phyloP scores from a whole-genome alignment of 2,329 filamentous ascomycete species.

The Colletotrichum sp. region DNA sequence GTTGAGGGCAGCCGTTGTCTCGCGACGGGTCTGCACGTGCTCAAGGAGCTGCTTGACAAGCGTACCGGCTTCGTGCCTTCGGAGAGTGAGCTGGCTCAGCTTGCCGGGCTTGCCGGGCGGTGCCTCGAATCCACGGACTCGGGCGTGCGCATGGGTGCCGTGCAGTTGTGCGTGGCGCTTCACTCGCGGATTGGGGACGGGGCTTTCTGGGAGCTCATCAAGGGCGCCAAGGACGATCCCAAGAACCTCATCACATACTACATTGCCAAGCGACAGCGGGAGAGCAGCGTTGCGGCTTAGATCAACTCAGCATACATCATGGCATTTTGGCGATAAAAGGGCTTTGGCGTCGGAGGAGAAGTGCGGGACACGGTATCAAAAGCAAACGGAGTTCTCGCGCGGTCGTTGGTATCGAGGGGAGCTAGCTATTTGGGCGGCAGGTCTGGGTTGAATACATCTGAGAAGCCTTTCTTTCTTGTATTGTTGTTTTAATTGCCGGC shows the following conservation, averaged over 20 bases:
- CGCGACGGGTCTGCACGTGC: conserved; percentile 68
- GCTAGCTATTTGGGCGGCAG: background rate
- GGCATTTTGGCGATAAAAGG: background rate
- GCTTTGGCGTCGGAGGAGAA: background rate
- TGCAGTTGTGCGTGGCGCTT: conserved; percentile 77
- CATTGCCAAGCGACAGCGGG: conserved; percentile 72
- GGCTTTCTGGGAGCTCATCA: conserved; percentile 72
- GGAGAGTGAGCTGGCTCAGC: conserved; percentile 54
- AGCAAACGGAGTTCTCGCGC: conserved; percentile 8
- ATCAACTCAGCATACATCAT: background rate
- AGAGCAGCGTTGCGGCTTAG: conserved; percentile 33
- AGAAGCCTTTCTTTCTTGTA: conserved; percentile 12
- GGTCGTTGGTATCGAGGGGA: background rate
- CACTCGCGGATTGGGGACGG: conserved; percentile 66
- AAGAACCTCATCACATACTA: conserved; percentile 83
- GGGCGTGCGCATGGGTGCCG: conserved; percentile 75
- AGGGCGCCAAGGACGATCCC: conserved; percentile 70
- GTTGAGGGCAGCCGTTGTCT: conserved; percentile 56
- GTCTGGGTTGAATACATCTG: conserved; percentile 12
- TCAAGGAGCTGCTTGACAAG: conserved; percentile 63
- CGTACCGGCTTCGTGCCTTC: conserved; percentile 52
- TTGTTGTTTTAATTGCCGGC: conserved; percentile 3
- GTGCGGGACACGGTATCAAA: background rate
- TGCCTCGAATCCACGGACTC: conserved; percentile 67
- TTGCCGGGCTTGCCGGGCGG: conserved; percentile 56